A percentile compares a stretch with the other conserved stretches of the same genome.
phyloP scores from a whole-genome alignment of 2,329 filamentous ascomycete species.

The Fusarium sp. region DNA sequence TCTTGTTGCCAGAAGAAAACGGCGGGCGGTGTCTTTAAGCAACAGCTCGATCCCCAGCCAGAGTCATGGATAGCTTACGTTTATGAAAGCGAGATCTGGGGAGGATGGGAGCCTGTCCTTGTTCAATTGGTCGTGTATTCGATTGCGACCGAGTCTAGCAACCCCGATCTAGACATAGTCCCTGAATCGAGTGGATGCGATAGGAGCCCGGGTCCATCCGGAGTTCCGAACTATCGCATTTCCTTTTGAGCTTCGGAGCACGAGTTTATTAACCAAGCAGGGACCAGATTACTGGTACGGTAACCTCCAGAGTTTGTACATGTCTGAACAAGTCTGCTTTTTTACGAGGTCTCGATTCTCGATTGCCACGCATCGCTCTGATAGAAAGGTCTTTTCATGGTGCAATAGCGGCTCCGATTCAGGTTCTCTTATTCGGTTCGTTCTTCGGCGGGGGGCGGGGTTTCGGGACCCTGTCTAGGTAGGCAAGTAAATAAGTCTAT shows the following conservation, averaged over 20 bases:
- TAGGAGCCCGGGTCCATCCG: slow-evolving; percentile 41
- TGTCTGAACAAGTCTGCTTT: background rate
- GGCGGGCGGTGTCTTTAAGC: slow-evolving; percentile 35
- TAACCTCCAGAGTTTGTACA: slow-evolving; percentile 2
- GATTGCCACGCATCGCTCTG: slow-evolving; percentile 12
- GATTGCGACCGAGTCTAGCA: slow-evolving; percentile 46
- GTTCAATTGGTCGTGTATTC: slow-evolving; percentile 46
- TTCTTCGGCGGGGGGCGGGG: slow-evolving; percentile 37
- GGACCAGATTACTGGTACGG: background rate
- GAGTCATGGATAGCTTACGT: slow-evolving; percentile 47
- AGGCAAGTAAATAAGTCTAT: slow-evolving; percentile 32
- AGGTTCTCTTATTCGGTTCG: slow-evolving; percentile 23
- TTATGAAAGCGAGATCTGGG: slow-evolving; percentile 47
- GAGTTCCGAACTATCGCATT: slow-evolving; percentile 36
- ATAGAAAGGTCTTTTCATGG: slow-evolving; percentile 22
- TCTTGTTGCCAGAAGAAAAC: slow-evolving; percentile 11
- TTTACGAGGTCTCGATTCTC: slow-evolving; percentile 15
- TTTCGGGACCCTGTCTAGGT: slow-evolving; percentile 27
- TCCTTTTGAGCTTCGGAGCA: slow-evolving; percentile 10
- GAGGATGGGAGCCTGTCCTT: slow-evolving; percentile 33
- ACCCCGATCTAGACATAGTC: slow-evolving; percentile 49
- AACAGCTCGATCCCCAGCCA: slow-evolving; percentile 28
- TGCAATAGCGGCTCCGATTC: slow-evolving; percentile 23
- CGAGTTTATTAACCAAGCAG: background rate
- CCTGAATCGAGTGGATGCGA: slow-evolving; percentile 47